Percentiles rank a stretch among this genome's conserved stretches.
phyloP scores from a whole-genome alignment of 2,329 filamentous ascomycete genomes.

The Arthroderma sp. region DNA sequence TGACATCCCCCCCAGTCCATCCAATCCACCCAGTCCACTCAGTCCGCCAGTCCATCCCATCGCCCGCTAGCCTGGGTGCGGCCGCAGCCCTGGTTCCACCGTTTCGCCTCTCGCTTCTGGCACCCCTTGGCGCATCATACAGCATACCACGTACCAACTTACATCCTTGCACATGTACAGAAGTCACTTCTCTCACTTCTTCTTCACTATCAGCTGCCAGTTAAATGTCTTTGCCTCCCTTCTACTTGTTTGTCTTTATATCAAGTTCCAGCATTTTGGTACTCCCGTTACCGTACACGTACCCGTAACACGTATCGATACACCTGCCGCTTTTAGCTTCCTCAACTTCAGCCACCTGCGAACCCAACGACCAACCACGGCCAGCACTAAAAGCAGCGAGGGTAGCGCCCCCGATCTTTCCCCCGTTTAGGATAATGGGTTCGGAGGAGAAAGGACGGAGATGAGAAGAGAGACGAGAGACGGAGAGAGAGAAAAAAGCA shows the following conservation, averaged over 20 bases:
- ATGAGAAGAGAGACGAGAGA: background rate
- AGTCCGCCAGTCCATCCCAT: background rate
- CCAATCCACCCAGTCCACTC: background rate
- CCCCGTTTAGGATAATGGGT: background rate
- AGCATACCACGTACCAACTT: no score
- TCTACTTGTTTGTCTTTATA: no score
- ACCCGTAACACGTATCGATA: background rate
- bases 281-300: background rate
- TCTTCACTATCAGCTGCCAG: no score
- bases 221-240: no score
- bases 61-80: conserved; percentile 1
- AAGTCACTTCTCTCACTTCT: no score
- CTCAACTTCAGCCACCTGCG: background rate
- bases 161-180: no score
- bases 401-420: background rate
- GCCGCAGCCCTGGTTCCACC: conserved; percentile 1
- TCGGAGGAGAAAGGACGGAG: background rate
- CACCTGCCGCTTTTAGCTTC: background rate
- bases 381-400: background rate
- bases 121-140: background rate
- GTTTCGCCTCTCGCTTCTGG: conserved; percentile 5
- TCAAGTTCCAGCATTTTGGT: background rate
- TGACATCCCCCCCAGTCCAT: background rate
- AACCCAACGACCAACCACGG: background rate
- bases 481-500: background rate